Conservation (phyloP, 768 basidiomycete genomes). For the Psilocybe cyanescens region DNA sequence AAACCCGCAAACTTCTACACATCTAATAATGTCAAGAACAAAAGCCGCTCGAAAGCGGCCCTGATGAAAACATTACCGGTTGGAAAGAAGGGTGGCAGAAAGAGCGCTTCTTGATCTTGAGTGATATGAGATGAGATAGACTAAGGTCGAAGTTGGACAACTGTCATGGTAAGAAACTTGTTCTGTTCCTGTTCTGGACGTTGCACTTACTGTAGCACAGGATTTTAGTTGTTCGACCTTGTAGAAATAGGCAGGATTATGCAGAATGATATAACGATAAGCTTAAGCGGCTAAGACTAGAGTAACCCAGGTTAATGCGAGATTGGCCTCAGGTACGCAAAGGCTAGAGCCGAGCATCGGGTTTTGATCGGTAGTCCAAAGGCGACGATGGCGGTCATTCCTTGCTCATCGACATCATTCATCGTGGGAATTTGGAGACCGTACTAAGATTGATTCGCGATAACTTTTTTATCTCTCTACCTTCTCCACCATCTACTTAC, state of each 20-base stretch:
- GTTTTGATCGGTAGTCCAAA: constrained; percentile 21
- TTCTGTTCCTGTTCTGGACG: no score
- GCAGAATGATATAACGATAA: not conserved
- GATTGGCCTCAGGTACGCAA: constrained; percentile 7
- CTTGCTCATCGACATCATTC: constrained; percentile 17
- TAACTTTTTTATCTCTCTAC: constrained; percentile 34
- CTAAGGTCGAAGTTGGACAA: not conserved
- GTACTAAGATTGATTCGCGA: constrained; percentile 40
- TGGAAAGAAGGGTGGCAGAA: constrained; percentile 53
- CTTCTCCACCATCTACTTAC: constrained; percentile 33
- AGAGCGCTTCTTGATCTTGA: constrained; percentile 20
- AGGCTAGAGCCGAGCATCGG: constrained; percentile 15
- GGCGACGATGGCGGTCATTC: constrained; percentile 3
- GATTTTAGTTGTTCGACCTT: not conserved
- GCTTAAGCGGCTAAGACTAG: not conserved
- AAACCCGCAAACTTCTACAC: constrained; percentile 91
- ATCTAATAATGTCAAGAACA: constrained; percentile 85
- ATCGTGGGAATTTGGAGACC: constrained; percentile 42
- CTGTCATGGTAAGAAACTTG: not conserved
- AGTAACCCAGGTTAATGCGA: not conserved
- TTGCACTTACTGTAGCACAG: not conserved
- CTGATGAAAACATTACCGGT: constrained; percentile 59
- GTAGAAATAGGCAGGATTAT: not conserved
- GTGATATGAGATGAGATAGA: not conserved
- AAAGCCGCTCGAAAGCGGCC: constrained; percentile 68